phyloP scores from a whole-genome alignment of 2,329 filamentous ascomycete species.

The Beauveria pseudobassiana region DNA sequence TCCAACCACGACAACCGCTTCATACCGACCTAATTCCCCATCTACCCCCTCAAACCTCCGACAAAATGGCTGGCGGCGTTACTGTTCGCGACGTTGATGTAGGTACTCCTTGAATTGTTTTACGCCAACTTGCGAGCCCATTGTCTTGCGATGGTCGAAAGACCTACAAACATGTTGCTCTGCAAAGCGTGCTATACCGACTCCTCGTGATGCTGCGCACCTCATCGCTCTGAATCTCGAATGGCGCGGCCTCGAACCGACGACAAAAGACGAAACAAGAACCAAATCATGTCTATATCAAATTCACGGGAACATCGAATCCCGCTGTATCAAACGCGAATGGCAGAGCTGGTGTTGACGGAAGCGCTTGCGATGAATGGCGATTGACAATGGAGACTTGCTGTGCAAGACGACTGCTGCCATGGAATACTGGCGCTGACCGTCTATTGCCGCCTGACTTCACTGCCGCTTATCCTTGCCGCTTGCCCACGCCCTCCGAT shows the following conservation, averaged over 20 bases:
- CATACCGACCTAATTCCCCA: constrained; percentile 20
- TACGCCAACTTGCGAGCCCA: neutral
- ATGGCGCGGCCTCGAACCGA: neutral
- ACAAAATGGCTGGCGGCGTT: constrained; percentile 73
- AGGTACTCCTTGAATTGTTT: constrained; percentile 38
- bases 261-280: neutral
- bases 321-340: neutral
- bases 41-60: constrained; percentile 36
- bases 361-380: neutral
- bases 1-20: constrained; percentile 21
- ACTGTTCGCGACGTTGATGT: constrained; percentile 81
- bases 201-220: constrained; percentile 9
- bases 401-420: neutral
- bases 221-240: neutral
- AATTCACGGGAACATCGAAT: neutral
- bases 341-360: constrained; percentile 2
- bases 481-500: neutral
- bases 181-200: neutral
- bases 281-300: neutral
- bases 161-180: neutral
- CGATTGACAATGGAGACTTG: neutral
- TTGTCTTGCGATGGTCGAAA: neutral
- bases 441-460: neutral
- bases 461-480: neutral
- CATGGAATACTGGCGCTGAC: neutral